Conservation (phyloP, 2,329 filamentous ascomycete species). For the Stenocarpella maydis region DNA sequence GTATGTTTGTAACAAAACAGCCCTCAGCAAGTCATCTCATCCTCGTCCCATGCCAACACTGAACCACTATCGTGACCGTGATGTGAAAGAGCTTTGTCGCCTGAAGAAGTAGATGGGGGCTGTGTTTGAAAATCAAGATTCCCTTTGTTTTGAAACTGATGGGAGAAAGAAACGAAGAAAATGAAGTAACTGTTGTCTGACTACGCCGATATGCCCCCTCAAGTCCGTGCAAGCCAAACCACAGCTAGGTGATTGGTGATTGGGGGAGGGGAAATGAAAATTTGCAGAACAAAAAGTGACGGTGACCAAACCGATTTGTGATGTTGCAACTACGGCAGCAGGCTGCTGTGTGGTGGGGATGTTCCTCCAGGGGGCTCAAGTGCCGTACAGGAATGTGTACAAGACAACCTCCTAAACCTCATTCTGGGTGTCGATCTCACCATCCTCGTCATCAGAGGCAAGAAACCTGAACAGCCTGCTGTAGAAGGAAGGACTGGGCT, state of each 20-base stretch:
- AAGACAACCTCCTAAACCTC: slow-evolving; percentile 5
- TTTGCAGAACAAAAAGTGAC: background rate
- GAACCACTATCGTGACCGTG: background rate
- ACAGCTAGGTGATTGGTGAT: slow-evolving; percentile 17
- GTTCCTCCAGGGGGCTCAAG: slow-evolving; percentile 16
- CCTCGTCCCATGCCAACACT: background rate
- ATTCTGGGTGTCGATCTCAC: background rate
- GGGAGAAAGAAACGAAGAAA: slow-evolving; percentile 1
- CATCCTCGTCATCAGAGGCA: background rate
- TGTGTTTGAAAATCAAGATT: slow-evolving; percentile 10
- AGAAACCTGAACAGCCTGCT: background rate
- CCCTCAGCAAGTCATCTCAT: background rate
- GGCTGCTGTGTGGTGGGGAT: background rate
- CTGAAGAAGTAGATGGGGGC: slow-evolving; percentile 9
- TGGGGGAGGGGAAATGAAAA: no score
- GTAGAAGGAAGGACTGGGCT: background rate
- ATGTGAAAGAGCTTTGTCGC: background rate
- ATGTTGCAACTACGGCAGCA: background rate
- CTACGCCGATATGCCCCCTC: slow-evolving; percentile 2
- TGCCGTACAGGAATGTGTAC: slow-evolving; percentile 1
- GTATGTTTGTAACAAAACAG: background rate
- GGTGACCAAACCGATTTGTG: background rate
- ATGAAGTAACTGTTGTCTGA: slow-evolving; percentile 13
- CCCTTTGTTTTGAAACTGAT: background rate
- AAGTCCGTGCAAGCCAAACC: slow-evolving; percentile 12